These are phyloP conservation scores for Lunularia cruciata DNA, from an alignment of 225 moss, liverwort and hornwort genomes.

Conservation along the genomic window DNA sequence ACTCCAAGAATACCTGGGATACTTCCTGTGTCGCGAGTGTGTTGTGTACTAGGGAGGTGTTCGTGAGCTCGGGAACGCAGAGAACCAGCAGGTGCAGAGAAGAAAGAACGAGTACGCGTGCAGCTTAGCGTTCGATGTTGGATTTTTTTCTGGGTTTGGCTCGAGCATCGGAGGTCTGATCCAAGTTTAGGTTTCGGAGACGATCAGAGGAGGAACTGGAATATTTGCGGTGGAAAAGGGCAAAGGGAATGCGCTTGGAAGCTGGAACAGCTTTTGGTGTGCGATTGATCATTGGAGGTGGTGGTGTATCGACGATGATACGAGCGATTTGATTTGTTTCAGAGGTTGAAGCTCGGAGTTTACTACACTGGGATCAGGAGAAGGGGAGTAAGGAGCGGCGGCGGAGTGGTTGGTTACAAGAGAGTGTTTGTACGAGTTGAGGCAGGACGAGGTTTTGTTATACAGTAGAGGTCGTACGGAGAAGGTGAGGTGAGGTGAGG, in stretches of 20 bases:
- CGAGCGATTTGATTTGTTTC: neutral
- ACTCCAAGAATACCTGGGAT: neutral
- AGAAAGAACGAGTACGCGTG: neutral
- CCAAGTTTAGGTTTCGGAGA: too few relatives aligned
- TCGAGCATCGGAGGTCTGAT: too few relatives aligned
- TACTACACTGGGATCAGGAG: neutral
- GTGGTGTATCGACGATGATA: too few relatives aligned
- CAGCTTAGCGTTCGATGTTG: neutral
- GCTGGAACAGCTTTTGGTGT: too few relatives aligned
- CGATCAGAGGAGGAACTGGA: too few relatives aligned
- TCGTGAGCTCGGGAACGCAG: neutral
- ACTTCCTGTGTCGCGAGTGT: neutral
- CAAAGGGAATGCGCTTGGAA: too few relatives aligned
- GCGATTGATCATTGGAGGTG: too few relatives aligned
- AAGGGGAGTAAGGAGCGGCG: neutral
- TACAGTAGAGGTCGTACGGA: too few relatives aligned
- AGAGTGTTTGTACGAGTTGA: too few relatives aligned
- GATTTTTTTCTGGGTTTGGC: neutral
- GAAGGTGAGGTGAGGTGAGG: neutral
- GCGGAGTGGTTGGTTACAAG: neutral
- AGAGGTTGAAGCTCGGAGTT: neutral
- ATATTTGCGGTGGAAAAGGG: too few relatives aligned
- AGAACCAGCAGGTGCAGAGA: neutral
- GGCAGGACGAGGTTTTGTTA: too few relatives aligned
- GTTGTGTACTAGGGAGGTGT: neutral